phyloP scores from a whole-genome alignment of 1,284 basidiomycete species.

The Trichosporon sp. region DNA sequence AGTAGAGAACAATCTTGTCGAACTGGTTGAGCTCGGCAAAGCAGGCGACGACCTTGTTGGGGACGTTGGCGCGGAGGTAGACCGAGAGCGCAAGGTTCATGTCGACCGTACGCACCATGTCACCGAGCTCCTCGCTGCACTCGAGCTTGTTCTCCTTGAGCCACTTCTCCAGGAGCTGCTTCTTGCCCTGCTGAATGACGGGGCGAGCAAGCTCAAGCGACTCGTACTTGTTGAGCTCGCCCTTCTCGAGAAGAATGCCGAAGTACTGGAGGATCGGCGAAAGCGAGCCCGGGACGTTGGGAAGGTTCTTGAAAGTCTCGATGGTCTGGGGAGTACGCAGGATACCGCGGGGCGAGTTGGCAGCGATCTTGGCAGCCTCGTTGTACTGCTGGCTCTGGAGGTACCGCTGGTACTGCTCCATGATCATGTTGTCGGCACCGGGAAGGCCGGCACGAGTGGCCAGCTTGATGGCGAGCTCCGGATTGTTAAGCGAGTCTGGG shows the following conservation, averaged over 20 bases:
- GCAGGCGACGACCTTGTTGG: conserved; percentile 98
- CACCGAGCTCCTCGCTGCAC: conserved; percentile 97
- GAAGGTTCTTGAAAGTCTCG: conserved; percentile 96
- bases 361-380: conserved; percentile 98
- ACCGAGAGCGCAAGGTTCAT: conserved; percentile 99
- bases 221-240: conserved; percentile 95
- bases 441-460: conserved; percentile 96
- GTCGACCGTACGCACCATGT: conserved; percentile 86
- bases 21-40: conserved; percentile 99
- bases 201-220: conserved; percentile 95
- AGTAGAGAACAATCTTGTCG: conserved; percentile 97
- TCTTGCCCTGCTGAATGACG: conserved; percentile 93
- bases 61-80: conserved; percentile 95
- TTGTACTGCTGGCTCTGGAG: conserved; percentile 88
- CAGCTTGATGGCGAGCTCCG: conserved; percentile 96
- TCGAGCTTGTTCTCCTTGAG: conserved; percentile 99
- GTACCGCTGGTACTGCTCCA: conserved; percentile 92
- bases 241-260: conserved; percentile 95
- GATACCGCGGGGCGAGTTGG: conserved; percentile 95
- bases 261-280: conserved; percentile 99
- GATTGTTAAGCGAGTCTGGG: conserved; percentile 84
- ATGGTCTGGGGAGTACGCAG: conserved; percentile 94
- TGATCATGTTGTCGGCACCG: conserved; percentile 95
- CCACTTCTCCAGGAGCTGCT: conserved; percentile 99
- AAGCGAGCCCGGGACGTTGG: conserved; percentile 83